Base-by-base conservation (phyloP, 208 protist species). In the Chromosphaera perkinsii region DNA sequence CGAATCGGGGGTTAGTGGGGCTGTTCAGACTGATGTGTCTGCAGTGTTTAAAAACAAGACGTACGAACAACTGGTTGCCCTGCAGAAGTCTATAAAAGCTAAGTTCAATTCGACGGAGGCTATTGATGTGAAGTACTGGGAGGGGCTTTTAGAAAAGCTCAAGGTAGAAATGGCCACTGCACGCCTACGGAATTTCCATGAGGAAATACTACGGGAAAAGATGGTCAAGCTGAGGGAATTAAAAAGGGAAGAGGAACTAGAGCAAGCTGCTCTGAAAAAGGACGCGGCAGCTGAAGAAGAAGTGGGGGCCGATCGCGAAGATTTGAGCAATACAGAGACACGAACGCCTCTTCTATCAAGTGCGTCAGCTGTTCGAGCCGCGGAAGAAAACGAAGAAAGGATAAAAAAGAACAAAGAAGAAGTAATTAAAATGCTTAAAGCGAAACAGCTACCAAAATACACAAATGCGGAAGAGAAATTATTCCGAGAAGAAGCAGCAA, bases 61-160 rank as follows among this genome's bases (percentile, higher is more conserved):
- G 3, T 51, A 51, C 14, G 24, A 65, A 3, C 69, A 88, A 59
- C 60, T 88, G 9, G 7, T 56, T 0, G 49, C 51, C 7, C 42
- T 86, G 29, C 51, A 81, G 26, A 14, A 2, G 5, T 42, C 82
- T 27, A 76, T 86, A 22, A 43, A 49, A 22, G 45, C 42, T 12
- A 85, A 80, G 39, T 22, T 85, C 1, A 51, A 54, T 27, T 76
- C 74, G 14, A n/a, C 14, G 1, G 22, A 57, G 9, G 60, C 63
- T 5, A 68, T 82, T 17, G 80, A 88, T 55, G 72, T 78, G 0
- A 79, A 80, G 48, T 92, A 88, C 72, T 92, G 88, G 88, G 81
- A 88, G 40, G 51, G 71, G 14, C 47, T 91, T 26, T 62, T 86
- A 9, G 58, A 61, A 1, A 33, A 80, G 29, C 66, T 94, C 24